Evolutionary conservation across 352 stramenopile species (phyloP).

Genomic region (Aphanomyces invadans): DNA sequence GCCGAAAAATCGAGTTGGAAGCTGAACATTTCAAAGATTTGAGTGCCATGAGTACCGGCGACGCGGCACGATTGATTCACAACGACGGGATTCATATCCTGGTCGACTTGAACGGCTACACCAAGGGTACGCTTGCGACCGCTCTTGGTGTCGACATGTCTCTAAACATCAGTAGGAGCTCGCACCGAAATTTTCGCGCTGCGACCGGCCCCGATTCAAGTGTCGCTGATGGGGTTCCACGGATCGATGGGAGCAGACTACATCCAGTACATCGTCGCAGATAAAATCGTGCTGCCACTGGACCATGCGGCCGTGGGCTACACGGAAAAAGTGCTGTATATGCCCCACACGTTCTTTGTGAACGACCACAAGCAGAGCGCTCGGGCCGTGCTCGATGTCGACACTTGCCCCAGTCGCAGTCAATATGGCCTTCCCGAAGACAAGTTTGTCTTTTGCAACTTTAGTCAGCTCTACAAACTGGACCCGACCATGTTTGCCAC

Average conservation of each 20-base stretch:
- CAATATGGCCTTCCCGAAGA: slow-evolving; percentile 88
- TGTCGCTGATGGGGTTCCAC: slow-evolving; percentile 87
- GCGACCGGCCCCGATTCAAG: slow-evolving; percentile 80
- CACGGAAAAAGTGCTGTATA: slow-evolving; percentile 85
- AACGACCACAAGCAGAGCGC: slow-evolving; percentile 89
- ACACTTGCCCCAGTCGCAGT: slow-evolving; percentile 62
- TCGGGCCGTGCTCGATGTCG: slow-evolving; percentile 64
- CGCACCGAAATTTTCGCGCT: slow-evolving; percentile 92
- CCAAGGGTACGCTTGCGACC: slow-evolving; percentile 44
- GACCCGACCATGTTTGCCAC: slow-evolving; percentile 84
- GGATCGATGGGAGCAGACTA: slow-evolving; percentile 88
- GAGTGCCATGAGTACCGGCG: slow-evolving; percentile 45
- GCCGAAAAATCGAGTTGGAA: slow-evolving; percentile 68
- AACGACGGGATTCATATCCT: slow-evolving; percentile 84
- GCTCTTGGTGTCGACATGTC: background rate
- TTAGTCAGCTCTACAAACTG: slow-evolving; percentile 95
- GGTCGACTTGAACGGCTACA: slow-evolving; percentile 92
- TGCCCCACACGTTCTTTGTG: slow-evolving; percentile 91
- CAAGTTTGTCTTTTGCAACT: slow-evolving; percentile 93
- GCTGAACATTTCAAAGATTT: slow-evolving; percentile 88
- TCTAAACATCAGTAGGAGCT: slow-evolving; percentile 27
- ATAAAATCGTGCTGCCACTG: slow-evolving; percentile 65
- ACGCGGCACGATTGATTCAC: slow-evolving; percentile 75
- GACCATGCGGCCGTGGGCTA: slow-evolving; percentile 58
- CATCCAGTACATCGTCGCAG: slow-evolving; percentile 90